Percentiles rank a stretch among this genome's conserved stretches.
Evolutionary conservation across 2,329 filamentous ascomycete species (phyloP).

Genomic region (Thermoascus crustaceus): DNA sequence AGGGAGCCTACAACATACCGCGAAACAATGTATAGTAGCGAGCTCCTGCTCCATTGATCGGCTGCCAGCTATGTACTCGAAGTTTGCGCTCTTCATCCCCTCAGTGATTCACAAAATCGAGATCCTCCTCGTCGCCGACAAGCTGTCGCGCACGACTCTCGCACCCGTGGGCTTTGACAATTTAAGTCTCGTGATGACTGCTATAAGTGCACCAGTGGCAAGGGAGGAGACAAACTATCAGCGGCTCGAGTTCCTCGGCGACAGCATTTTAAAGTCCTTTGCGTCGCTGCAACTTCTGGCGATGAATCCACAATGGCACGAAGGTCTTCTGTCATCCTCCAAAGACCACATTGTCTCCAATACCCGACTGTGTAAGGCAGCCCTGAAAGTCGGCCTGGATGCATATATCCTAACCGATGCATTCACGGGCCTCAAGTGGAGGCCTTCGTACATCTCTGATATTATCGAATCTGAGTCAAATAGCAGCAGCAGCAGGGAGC

Average conservation of each 20-base stretch:
- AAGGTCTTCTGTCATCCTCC: constrained; percentile 61
- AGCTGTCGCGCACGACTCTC: constrained; percentile 51
- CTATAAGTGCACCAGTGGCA: constrained; percentile 60
- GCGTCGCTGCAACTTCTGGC: constrained; percentile 58
- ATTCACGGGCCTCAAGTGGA: constrained; percentile 68
- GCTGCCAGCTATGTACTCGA: constrained; percentile 39
- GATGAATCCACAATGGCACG: constrained; percentile 58
- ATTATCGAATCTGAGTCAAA: constrained; percentile 20
- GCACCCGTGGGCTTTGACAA: constrained; percentile 46
- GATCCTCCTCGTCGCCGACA: constrained; percentile 53
- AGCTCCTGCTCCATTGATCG: constrained; percentile 27
- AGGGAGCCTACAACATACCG: constrained; percentile 12
- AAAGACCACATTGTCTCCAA: constrained; percentile 71
- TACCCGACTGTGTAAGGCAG: constrained; percentile 57
- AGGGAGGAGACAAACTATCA: constrained; percentile 63
- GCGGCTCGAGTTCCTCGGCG: constrained; percentile 77
- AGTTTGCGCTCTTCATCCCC: constrained; percentile 58
- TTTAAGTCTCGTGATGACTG: constrained; percentile 52
- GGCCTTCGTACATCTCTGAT: constrained; percentile 51
- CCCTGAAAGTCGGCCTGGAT: constrained; percentile 57
- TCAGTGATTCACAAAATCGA: constrained; percentile 65
- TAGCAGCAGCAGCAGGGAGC: constrained; percentile 22
- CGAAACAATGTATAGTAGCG: constrained; percentile 11
- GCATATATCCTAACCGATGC: constrained; percentile 60
- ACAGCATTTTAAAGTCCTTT: constrained; percentile 70